Evolutionary conservation across 805 yeast genomes (phyloP).

Genomic region (Yarrowia phangngaensis): DNA sequence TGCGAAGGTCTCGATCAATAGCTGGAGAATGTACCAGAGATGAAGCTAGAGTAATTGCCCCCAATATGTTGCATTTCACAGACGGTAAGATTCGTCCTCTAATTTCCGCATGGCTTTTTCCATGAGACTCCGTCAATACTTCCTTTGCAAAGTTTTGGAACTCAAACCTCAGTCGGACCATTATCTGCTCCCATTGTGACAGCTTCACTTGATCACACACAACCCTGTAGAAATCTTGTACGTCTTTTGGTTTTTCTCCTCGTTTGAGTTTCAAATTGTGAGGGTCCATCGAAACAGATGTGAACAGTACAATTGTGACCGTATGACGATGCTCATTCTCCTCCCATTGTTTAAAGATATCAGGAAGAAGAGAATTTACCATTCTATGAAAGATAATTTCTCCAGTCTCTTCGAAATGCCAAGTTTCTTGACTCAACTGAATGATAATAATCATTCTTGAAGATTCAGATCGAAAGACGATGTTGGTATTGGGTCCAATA

Average conservation of each 20-base stretch:
- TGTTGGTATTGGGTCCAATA: conserved; percentile 64
- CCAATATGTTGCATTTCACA: conserved; percentile 82
- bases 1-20: conserved; percentile 78
- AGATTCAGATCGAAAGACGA: conserved; percentile 87
- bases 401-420: conserved; percentile 96
- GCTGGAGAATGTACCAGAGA: conserved; percentile 73
- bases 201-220: conserved; percentile 94
- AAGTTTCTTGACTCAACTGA: conserved; percentile 92
- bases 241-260: conserved; percentile 66
- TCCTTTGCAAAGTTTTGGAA: conserved; percentile 78
- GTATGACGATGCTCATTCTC: conserved; percentile 83
- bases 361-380: conserved; percentile 88
- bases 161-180: conserved; percentile 80
- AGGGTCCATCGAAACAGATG: conserved; percentile 58
- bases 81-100: conserved; percentile 74
- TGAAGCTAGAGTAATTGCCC: conserved; percentile 80
- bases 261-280: conserved; percentile 44
- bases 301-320: conserved; percentile 82
- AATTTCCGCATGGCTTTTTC: conserved; percentile 42
- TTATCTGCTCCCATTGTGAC: conserved; percentile 83
- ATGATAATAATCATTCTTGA: conserved; percentile 78
- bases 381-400: conserved; percentile 89
- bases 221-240: conserved; percentile 80
- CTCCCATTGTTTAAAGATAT: conserved; percentile 82
- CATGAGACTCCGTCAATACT: conserved; percentile 49